Percentiles rank a stretch among this genome's conserved stretches.
These are phyloP conservation scores for Suhomyces maxii DNA, from an alignment of 1,139 yeast genomes.

Conservation along the genomic window DNA sequence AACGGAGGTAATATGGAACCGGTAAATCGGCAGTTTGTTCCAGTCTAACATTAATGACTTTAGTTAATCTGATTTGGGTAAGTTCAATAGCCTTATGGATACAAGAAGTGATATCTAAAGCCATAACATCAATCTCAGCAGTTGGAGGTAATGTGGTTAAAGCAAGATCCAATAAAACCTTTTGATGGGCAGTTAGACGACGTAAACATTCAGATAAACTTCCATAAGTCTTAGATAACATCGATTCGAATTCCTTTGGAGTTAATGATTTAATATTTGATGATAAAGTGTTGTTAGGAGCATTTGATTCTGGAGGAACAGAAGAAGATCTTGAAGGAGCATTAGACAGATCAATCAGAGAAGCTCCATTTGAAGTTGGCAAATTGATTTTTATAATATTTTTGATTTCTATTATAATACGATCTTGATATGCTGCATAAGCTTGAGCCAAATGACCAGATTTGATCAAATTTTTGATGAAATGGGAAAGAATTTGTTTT, in stretches of 20 bases:
- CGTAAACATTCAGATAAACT: constrained; percentile 71
- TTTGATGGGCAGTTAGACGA: constrained; percentile 76
- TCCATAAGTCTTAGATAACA: constrained; percentile 64
- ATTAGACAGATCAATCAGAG: constrained; percentile 20
- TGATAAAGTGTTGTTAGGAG: constrained; percentile 39
- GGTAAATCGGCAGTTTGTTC: constrained; percentile 64
- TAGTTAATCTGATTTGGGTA: constrained; percentile 75
- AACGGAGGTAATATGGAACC: constrained; percentile 56
- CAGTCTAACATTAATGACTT: constrained; percentile 74
- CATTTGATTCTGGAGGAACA: constrained; percentile 23
- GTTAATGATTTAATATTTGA: constrained; percentile 61
- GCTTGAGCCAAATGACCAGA: constrained; percentile 68
- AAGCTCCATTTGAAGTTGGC: constrained; percentile 35
- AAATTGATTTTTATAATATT: constrained; percentile 64
- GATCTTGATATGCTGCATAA: constrained; percentile 65
- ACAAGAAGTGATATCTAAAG: constrained; percentile 64
- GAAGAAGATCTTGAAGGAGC: constrained; percentile 35
- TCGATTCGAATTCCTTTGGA: constrained; percentile 69
- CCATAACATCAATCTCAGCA: constrained; percentile 48
- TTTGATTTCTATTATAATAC: constrained; percentile 68
- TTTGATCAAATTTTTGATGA: constrained; percentile 56
- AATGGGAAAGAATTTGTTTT: constrained; percentile 42
- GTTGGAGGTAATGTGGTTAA: constrained; percentile 51
- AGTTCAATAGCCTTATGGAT: constrained; percentile 68
- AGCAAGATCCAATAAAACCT: constrained; percentile 71